Evolutionary conservation across 495 filamentous ascomycete genomes (phyloP), one percentile per base, ranked within the genome.

Genomic region (Glonium stellatum): DNA sequence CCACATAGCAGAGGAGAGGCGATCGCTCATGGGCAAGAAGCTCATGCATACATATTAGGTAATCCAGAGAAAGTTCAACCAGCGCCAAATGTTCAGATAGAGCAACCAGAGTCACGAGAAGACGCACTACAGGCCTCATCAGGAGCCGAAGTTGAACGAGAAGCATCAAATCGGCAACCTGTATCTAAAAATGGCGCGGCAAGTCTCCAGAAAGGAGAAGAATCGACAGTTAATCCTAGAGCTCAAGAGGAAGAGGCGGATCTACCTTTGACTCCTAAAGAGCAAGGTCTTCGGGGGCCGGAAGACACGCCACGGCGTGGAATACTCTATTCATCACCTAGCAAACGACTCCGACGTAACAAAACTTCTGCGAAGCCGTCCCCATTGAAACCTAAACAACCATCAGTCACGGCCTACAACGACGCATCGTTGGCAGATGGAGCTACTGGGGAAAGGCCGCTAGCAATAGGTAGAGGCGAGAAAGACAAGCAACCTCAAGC

Each of bases 271-370:
- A 58, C 64, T 23, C 59, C 67, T 0, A 47, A 56, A 15, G 37
- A 42, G 21, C 47, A 48, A 27, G 42, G 37, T 15, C 21, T 39
- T 35, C 1, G 34, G 12, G 35, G 59, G 21, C 58, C 27, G 27
- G 27, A 55, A 35, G 67, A 65, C 46, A 63, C 61, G 27, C 60
- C 60, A n/a, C 58, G 57, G 15, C 57, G 64, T 23, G 64, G 67
- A 5, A 61, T 69, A 36, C 52, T 69, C 0, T 65, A 31, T 25
- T 67, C 64, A 54, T 69, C 67, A 11, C 67, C 67, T 11, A 65
- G 52, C 58, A 69, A 61, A 34, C 64, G 61, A 11, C 60, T 58
- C 25, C 61, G 54, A 2, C 58, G 54, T 31, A 31, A 18, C 21
- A 69, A 63, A 37, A 55, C 39, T 48, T 23, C 54, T 1, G 51